Percentiles rank a stretch among this genome's conserved stretches.
Evolutionary conservation across 768 basidiomycete genomes (phyloP).

Genomic region (Rhodotorula diobovata): DNA sequence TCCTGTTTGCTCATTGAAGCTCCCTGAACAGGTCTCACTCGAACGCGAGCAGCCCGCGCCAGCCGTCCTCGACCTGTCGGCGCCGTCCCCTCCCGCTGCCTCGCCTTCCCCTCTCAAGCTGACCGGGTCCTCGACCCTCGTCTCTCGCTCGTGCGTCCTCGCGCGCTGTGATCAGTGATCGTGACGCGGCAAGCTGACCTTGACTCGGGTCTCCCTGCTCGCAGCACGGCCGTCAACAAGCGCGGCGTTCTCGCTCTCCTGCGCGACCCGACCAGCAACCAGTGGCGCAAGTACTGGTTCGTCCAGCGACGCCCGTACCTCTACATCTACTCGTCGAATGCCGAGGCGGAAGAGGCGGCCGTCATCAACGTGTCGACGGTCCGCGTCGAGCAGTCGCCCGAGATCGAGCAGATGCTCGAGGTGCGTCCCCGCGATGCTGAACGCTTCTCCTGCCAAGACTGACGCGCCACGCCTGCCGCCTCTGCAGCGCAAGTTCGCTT

Average conservation of each 20-base stretch:
- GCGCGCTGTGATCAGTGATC: too few relatives aligned
- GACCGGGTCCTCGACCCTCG: slow-evolving; percentile 5
- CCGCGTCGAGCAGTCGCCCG: slow-evolving; percentile 76
- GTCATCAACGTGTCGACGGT: slow-evolving; percentile 78
- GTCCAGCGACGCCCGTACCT: slow-evolving; percentile 86
- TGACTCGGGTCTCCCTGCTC: slow-evolving; percentile 58
- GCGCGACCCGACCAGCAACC: slow-evolving; percentile 69
- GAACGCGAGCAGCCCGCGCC: slow-evolving; percentile 59
- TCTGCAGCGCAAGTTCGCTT: slow-evolving; percentile 36
- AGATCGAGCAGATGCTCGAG: slow-evolving; percentile 59
- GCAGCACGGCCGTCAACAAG: slow-evolving; percentile 65
- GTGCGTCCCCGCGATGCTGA: neutral
- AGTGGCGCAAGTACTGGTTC: slow-evolving; percentile 82
- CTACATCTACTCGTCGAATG: slow-evolving; percentile 75
- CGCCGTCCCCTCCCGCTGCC: slow-evolving; percentile 9
- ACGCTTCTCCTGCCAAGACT: neutral
- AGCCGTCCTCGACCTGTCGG: slow-evolving; percentile 43
- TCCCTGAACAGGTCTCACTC: slow-evolving; percentile 63
- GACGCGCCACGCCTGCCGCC: too few relatives aligned
- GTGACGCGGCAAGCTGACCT: too few relatives aligned
- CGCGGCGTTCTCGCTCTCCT: slow-evolving; percentile 76
- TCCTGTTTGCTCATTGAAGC: neutral
- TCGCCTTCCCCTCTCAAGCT: slow-evolving; percentile 7
- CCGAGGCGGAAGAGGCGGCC: slow-evolving; percentile 75
- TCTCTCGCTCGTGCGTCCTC: slow-evolving; percentile 19